Evolutionary conservation across 106 monocot species (phyloP).

Genomic region (Posidonia australis): DNA sequence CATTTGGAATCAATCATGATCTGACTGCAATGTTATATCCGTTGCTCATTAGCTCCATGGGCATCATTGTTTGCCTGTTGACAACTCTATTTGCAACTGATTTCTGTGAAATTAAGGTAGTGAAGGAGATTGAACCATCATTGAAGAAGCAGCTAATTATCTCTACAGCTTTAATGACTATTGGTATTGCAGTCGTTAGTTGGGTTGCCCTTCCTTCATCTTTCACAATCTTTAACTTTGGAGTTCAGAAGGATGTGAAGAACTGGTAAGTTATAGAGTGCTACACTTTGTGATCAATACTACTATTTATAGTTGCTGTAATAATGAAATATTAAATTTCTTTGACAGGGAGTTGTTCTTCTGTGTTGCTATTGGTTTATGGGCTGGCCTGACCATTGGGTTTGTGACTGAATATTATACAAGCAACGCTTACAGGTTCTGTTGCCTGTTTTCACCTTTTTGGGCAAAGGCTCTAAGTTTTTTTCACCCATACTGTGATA

Average conservation of each 20-base stretch:
- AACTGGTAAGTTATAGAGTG: constrained; percentile 11
- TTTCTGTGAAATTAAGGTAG: constrained; percentile 22
- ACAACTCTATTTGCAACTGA: constrained; percentile 32
- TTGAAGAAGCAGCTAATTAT: constrained; percentile 29
- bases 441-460: neutral
- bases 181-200: constrained; percentile 27
- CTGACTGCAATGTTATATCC: constrained; percentile 28
- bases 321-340: neutral
- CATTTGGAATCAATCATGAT: constrained; percentile 26
- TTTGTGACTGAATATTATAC: constrained; percentile 29
- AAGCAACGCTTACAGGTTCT: constrained; percentile 22
- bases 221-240: constrained; percentile 35
- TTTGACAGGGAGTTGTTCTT: constrained; percentile 28
- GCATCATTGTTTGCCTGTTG: constrained; percentile 26
- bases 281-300: neutral
- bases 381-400: constrained; percentile 26
- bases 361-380: constrained; percentile 30
- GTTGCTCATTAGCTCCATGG: constrained; percentile 26
- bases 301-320: neutral
- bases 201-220: constrained; percentile 22
- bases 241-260: constrained; percentile 22
- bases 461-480: neutral
- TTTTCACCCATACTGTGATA: neutral
- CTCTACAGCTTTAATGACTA: constrained; percentile 25
- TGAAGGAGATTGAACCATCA: constrained; percentile 28